Evolutionary conservation across 2,329 filamentous ascomycete genomes (phyloP), one percentile per base, ranked within the genome.

Genomic region (Westerdykella aurantiaca): DNA sequence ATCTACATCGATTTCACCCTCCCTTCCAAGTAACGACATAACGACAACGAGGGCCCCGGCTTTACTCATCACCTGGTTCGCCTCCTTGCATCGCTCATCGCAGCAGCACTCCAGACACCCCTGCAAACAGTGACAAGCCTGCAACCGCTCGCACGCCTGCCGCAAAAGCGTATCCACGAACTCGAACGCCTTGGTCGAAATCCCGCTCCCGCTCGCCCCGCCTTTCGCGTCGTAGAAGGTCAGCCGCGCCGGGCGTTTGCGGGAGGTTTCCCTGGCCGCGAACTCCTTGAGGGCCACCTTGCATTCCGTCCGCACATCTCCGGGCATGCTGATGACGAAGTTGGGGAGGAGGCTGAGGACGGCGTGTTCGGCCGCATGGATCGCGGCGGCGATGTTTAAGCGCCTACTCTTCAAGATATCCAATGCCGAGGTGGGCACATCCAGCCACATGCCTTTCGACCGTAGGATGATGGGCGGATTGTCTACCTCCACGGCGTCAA

Each of bases 161-260:
- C 72, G 72, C 1, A 97, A 75, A 29, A 97, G 71, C 29, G 85
- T 64, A 57, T 95, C 88, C 16, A 95, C 76, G 59, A 95, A 94
- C 58, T 97, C 91, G 58, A 97, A 97, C 0, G 89, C 91, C 63
- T 95, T 96, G 33, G 85, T 86, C 49, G 85, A 88, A 54, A 96
- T 94, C 0, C 93, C 93, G 0, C 81, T 85, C 0, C 91, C 91
- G 35, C 80, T 79, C 0, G 85, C 78, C 0, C 91, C 91, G 6
- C 93, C 93, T 67, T 95, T 95, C 2, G 88, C 85, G 63, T 97
- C 93, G 68, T 97, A 98, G 59, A 98, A 95, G 0, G 88, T 95
- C 38, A 98, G 69, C 1, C 93, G 75, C 0, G 89, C 93, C 0
- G 91, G 93, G 4, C 93, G 77, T 69, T 95, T 95, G 23, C 90